Conservation (phyloP, 164 flowering plant genomes). For the Warburgia ugandensis region DNA sequence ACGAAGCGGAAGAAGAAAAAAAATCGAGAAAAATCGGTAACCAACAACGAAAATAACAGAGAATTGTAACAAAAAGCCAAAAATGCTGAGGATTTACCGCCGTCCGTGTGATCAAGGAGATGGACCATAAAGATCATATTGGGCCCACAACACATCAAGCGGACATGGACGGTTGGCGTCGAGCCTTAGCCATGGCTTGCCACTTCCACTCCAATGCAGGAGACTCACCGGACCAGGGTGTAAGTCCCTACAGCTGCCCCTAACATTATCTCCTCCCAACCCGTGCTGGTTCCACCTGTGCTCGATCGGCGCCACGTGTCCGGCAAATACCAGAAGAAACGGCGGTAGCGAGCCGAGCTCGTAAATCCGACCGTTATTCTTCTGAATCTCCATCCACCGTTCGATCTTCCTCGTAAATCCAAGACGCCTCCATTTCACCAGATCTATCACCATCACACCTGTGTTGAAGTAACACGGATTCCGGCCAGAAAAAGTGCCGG, state of each 20-base stretch:
- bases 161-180: constrained; percentile 75
- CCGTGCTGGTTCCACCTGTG: constrained; percentile 99
- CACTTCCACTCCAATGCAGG: constrained; percentile 94
- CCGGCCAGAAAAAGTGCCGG: constrained; percentile 20
- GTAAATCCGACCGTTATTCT: constrained; percentile 71
- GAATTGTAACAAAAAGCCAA: background rate
- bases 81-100: constrained; percentile 33
- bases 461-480: constrained; percentile 93
- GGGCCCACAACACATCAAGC: constrained; percentile 79
- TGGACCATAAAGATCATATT: constrained; percentile 67
- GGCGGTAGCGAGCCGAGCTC: constrained; percentile 97
- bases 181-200: constrained; percentile 92
- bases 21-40: constrained; percentile 3
- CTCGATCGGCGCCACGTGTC: constrained; percentile 89
- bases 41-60: no score
- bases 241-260: constrained; percentile 82
- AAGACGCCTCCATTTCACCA: constrained; percentile 67
- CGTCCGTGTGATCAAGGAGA: constrained; percentile 18
- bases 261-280: constrained; percentile 85
- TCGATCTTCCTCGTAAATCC: constrained; percentile 80
- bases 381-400: constrained; percentile 95
- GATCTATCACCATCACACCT: constrained; percentile 96
- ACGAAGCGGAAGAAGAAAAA: background rate
- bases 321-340: constrained; percentile 79
- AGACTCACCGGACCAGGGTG: constrained; percentile 92